Evolutionary conservation across 2,329 filamentous ascomycete genomes (phyloP), one percentile per base, ranked within the genome.

Genomic region (Pseudogymnoascus sp.): DNA sequence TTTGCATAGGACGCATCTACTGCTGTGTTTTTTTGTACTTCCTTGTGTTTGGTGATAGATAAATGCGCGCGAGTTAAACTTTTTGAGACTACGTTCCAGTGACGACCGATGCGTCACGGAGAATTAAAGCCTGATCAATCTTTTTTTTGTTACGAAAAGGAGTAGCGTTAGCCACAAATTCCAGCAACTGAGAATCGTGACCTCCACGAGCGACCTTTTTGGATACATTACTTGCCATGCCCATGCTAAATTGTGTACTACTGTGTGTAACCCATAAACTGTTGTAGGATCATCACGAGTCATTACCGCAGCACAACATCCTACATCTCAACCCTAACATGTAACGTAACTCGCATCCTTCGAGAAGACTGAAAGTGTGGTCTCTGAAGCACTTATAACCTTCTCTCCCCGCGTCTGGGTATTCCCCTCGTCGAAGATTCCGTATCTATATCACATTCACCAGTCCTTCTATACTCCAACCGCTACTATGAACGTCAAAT

Each of bases 131-230:
- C 29, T 51, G 42, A 51, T 51, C 42, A 51, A 21, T 21, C 29
- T 12, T 51, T 51, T 29, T 31, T 51, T 51, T 51, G 42, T 51
- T 51, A 51, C 29, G 42, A 27, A 51, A 51, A 27, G 42, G 25
- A 31, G 42, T 51, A 51, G 42, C 42, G 42, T 51, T 51, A 51
- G 42, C 42, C 42, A 51, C 42, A 51, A 51, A 51, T 51, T 51
- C 42, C 42, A 51, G 25, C 42, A 51, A 51, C 42, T 51, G 25
- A 51, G 25, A 51, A 51, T 51, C 25, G 42, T 51, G 25, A 51
- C n/a, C 13, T 51, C 42, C 25, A 51, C 25, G 42, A 51, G 13
- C 21, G 42, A 51, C 6, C 29, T 29, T 48, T 48, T 48, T 29
- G 21, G 25, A 48, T 29, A 48, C 3, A 51, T n/a, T 4, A 29